Evolutionary conservation across 2,329 filamentous ascomycete species (phyloP), one percentile per base, ranked within the genome.

Genomic region (Ramichloridium luteum): DNA sequence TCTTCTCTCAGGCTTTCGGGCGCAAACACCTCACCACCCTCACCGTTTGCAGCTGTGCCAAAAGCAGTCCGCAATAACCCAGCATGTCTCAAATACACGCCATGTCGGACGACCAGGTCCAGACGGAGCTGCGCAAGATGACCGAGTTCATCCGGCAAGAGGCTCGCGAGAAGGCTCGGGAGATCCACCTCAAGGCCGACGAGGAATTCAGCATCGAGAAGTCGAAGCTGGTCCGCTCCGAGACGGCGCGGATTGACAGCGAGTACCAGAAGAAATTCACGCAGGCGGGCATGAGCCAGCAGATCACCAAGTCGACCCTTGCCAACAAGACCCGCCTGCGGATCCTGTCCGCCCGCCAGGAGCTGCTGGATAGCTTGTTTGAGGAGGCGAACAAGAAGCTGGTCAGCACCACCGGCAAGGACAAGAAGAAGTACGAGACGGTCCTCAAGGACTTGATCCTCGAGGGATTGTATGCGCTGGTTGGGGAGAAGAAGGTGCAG

Each of bases 101-200:
- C 60, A 80, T 96, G 66, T 93, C 86, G 65, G 86, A 94, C 73
- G 85, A 93, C 67, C 59, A 96, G 85, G 90, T 98, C 72, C 78
- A 82, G 65, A 78, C 83, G 65, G 90, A 98, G 76, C 82, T 98
- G 64, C 86, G 83, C 72, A 98, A 98, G 75, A 98, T 98, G 90
- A 96, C 90, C 38, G 88, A 86, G 57, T 98, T 98, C 74, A 98
- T 98, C 76, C 83, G 85, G 62, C 90, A 96, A 67, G 90, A 98
- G 68, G 90, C 90, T 37, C 74, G 80, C 54, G 90, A 98, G 60
- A 98, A 98, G 65, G 85, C 85, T 51, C 81, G 81, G 57, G 90
- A 98, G 64, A 96, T 98, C 62, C 76, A 90, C 56, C 80, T 96
- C 66, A 96, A 96, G 66, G 90, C 90, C 60, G 86, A 96, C 67